These are phyloP conservation scores for Salvia rosmarinus DNA, from an alignment of 257 asterid genomes.

Conservation along the genomic window DNA sequence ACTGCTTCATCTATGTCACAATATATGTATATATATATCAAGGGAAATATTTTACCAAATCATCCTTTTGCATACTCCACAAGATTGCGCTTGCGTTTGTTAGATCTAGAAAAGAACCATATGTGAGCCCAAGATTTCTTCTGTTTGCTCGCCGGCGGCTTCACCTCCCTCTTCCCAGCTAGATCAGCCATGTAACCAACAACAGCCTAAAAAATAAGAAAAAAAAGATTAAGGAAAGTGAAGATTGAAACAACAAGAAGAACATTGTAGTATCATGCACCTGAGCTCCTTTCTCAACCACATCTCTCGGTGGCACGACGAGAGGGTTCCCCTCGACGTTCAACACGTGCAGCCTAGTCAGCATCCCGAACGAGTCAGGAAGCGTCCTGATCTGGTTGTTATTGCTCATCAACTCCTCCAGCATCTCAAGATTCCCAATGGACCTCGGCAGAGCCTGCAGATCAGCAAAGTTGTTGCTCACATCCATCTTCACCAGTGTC, in stretches of 20 bases:
- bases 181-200: conserved; percentile 77
- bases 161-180: conserved; percentile 58
- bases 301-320: conserved; percentile 60
- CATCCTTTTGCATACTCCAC: conserved; percentile 44
- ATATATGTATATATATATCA: no score
- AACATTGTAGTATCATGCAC: neutral
- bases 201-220: conserved; percentile 55
- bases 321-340: conserved; percentile 85
- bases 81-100: conserved; percentile 68
- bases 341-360: conserved; percentile 52
- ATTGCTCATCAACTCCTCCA: conserved; percentile 78
- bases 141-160: conserved; percentile 56
- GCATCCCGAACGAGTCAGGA: conserved; percentile 88
- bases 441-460: conserved; percentile 75
- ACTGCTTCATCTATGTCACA: no score
- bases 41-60: no score
- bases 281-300: conserved; percentile 77
- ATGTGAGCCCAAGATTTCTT: conserved; percentile 75
- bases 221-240: neutral
- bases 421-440: conserved; percentile 84
- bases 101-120: conserved; percentile 67
- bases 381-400: conserved; percentile 70
- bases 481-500: conserved; percentile 73
- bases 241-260: neutral
- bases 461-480: conserved; percentile 91